Percentiles rank a stretch among this genome's conserved stretches.
Evolutionary conservation across 495 filamentous ascomycete genomes (phyloP).

Genomic region (Tuber microsphaerosporum): DNA sequence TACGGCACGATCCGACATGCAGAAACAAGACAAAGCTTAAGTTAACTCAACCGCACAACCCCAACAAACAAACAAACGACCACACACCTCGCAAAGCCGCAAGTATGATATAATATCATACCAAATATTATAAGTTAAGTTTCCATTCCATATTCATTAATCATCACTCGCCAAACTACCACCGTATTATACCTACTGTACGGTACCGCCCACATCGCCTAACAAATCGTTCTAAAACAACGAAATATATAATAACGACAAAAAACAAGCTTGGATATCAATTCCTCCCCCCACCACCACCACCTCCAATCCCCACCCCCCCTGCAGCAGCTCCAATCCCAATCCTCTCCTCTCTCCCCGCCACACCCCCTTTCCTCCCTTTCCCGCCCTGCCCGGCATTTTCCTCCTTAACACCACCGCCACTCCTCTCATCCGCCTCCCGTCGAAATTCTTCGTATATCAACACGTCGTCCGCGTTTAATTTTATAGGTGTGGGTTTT

Average conservation of each 20-base stretch:
- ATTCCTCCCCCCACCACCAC: background rate
- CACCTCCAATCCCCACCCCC: background rate
- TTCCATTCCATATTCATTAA: background rate
- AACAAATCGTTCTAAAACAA: background rate
- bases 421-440: conserved; percentile 23
- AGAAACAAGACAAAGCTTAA: background rate
- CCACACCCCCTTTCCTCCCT: background rate
- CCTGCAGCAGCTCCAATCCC: conserved; percentile 21
- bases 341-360: conserved; percentile 32
- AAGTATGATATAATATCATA: background rate
- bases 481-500: conserved; percentile 65
- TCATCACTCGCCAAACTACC: background rate
- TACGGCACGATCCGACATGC: background rate
- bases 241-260: background rate
- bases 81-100: background rate
- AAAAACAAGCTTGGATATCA: background rate
- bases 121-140: too few relatives aligned
- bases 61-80: background rate
- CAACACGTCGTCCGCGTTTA: conserved; percentile 71
- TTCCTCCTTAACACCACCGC: conserved; percentile 31
- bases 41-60: background rate
- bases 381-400: conserved; percentile 18
- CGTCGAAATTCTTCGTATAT: conserved; percentile 59
- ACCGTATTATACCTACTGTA: too few relatives aligned
- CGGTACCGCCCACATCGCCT: background rate